Evolutionary conservation across 805 yeast genomes (phyloP).

Genomic region (Blastobotrys attinorum): DNA sequence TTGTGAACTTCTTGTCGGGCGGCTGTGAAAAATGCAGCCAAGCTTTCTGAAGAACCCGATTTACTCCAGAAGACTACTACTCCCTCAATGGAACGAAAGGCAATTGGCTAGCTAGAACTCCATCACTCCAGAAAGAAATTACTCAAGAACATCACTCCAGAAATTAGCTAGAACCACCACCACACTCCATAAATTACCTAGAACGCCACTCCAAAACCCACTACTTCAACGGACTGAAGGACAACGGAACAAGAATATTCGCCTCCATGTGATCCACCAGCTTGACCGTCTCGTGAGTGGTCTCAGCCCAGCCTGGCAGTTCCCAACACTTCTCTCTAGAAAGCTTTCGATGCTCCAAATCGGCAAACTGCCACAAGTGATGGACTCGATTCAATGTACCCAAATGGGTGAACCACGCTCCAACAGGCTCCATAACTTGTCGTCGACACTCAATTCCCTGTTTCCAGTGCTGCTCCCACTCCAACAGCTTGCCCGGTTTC

Average conservation of each 20-base stretch:
- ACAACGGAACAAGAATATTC: constrained; percentile 32
- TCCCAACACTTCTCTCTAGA: constrained; percentile 38
- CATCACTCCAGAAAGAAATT: too few relatives aligned
- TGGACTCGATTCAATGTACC: constrained; percentile 35
- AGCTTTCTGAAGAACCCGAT: too few relatives aligned
- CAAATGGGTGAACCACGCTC: constrained; percentile 37
- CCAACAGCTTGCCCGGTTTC: constrained; percentile 34
- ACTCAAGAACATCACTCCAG: background rate
- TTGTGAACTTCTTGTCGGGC: too few relatives aligned
- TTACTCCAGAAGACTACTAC: too few relatives aligned
- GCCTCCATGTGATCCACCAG: constrained; percentile 32
- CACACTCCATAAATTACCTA: background rate
- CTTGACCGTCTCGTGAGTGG: constrained; percentile 36
- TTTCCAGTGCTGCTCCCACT: constrained; percentile 38
- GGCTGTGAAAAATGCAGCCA: too few relatives aligned
- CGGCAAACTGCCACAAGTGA: constrained; percentile 39
- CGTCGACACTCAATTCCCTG: constrained; percentile 35
- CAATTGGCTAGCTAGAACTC: too few relatives aligned
- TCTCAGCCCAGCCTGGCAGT: constrained; percentile 39
- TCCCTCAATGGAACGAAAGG: too few relatives aligned
- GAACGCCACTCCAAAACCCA: background rate
- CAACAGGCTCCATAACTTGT: constrained; percentile 41
- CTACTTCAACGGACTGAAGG: constrained; percentile 32
- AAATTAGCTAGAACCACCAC: background rate
- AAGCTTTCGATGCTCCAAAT: constrained; percentile 34